Percentiles rank a stretch among this genome's conserved stretches.
Evolutionary conservation across 2,329 filamentous ascomycete species (phyloP).

Genomic region (Mariannaea elegans): DNA sequence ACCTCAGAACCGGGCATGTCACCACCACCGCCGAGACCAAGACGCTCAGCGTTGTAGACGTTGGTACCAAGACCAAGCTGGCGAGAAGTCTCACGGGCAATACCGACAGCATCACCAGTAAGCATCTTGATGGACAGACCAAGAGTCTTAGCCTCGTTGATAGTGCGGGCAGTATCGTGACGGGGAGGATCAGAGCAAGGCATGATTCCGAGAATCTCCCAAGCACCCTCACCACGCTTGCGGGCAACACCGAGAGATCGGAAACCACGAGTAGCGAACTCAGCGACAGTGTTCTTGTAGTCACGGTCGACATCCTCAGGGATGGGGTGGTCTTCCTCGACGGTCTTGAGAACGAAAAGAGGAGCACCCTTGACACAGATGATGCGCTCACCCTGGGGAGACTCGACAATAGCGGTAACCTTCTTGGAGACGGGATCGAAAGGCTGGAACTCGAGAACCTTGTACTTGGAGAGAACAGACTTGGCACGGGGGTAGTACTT

Average conservation of each 20-base stretch:
- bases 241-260: slow-evolving; percentile 92
- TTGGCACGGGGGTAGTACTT: slow-evolving; percentile 86
- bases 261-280: slow-evolving; percentile 93
- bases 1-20: slow-evolving; percentile 94
- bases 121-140: slow-evolving; percentile 96
- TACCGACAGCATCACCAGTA: slow-evolving; percentile 93
- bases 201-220: slow-evolving; percentile 96
- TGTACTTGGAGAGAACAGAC: slow-evolving; percentile 82
- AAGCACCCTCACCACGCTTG: slow-evolving; percentile 81
- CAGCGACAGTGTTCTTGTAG: slow-evolving; percentile 92
- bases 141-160: slow-evolving; percentile 87
- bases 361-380: slow-evolving; percentile 92
- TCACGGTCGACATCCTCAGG: slow-evolving; percentile 79
- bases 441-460: slow-evolving; percentile 83
- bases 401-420: slow-evolving; percentile 84
- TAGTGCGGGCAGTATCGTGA: slow-evolving; percentile 88
- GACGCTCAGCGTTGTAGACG: slow-evolving; percentile 91
- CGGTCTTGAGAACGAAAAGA: slow-evolving; percentile 85
- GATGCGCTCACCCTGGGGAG: slow-evolving; percentile 83
- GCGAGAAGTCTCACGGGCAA: slow-evolving; percentile 89
- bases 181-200: slow-evolving; percentile 92
- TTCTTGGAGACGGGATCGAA: slow-evolving; percentile 96
- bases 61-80: slow-evolving; percentile 93
- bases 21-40: slow-evolving; percentile 88
- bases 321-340: slow-evolving; percentile 85